phyloP scores from a whole-genome alignment of 148 eudicot species.

The Persicaria tinctoria region DNA sequence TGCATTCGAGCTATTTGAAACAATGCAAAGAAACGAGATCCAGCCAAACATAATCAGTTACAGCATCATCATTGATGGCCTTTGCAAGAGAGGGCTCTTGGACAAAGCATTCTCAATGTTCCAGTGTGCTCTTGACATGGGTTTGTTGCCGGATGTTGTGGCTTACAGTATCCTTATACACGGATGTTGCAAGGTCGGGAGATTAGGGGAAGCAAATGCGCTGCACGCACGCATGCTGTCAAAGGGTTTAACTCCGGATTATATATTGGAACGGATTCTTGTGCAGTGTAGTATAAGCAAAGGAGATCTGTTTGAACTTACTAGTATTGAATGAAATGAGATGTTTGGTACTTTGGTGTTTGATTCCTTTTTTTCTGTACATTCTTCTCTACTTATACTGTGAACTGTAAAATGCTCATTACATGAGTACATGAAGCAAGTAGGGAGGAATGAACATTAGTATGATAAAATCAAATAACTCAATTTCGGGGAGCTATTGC shows the following conservation, averaged over 20 bases:
- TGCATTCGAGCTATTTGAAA: conserved; percentile 45
- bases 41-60: conserved; percentile 53
- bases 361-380: too few relatives aligned
- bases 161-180: conserved; percentile 54
- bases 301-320: too few relatives aligned
- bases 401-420: too few relatives aligned
- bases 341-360: too few relatives aligned
- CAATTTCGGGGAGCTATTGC: too few relatives aligned
- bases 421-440: too few relatives aligned
- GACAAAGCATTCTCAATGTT: conserved; percentile 38
- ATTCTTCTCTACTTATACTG: too few relatives aligned
- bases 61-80: conserved; percentile 59
- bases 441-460: too few relatives aligned
- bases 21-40: conserved; percentile 33
- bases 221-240: conserved; percentile 33
- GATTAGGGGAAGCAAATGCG: conserved; percentile 29
- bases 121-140: conserved; percentile 24
- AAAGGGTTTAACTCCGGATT: conserved; percentile 32
- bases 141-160: conserved; percentile 48
- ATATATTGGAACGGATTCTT: background rate
- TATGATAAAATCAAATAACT: too few relatives aligned
- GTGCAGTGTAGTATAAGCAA: background rate
- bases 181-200: conserved; percentile 45
- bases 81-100: conserved; percentile 48
- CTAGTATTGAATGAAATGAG: too few relatives aligned